Evolutionary conservation across 192 early-diverging fungal species (phyloP), one percentile per base, ranked within the genome.

Genomic region (Coemansia sp.): DNA sequence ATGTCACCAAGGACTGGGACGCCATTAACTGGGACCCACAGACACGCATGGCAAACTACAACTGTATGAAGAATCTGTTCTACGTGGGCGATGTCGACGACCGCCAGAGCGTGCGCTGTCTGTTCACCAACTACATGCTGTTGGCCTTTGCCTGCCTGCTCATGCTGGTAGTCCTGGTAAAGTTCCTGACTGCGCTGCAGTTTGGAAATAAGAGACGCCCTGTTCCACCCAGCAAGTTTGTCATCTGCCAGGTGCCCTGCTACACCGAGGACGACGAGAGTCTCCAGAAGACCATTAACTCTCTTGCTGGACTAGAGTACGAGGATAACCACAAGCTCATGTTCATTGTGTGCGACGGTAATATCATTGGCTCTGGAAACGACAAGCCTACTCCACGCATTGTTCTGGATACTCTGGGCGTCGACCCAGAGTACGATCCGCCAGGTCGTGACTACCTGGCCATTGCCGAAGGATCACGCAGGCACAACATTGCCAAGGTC

Each of bases 291-390:
- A 99, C 97, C 4, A 77, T 99, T 41, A 90, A 99, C 69, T 99
- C 97, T 2, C 78, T 99, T 57, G 91, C 95, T 3, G 87, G 82
- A 13, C 83, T 97, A 23, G 85, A 91, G 44, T 99, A 99, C 69
- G 97, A 97, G 62, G 97, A 99, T 83, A 96, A 95, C 84, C 91
- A 95, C 71, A 99, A 97, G 77, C 85, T 99, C 39, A 69, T 99
- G 61, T 97, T 99, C 75, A 79, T 99, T 32, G 90, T 96, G 56
- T 88, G 88, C 57, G 94, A 95, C 74, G 94, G 95, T 59, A 89
- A 92, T 84, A 94, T 98, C 80, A 88, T 95, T 48, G 96, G 96
- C 41, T 89, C 89, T 39, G 96, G 96, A 38, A 97, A 98, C 69
- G 96, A 98, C 70, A 80, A 89, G 19, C 90, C 96, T 0, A 98